These are phyloP conservation scores for Mucor irregularis DNA, from an alignment of 371 early-diverging fungal genomes.

Conservation along the genomic window DNA sequence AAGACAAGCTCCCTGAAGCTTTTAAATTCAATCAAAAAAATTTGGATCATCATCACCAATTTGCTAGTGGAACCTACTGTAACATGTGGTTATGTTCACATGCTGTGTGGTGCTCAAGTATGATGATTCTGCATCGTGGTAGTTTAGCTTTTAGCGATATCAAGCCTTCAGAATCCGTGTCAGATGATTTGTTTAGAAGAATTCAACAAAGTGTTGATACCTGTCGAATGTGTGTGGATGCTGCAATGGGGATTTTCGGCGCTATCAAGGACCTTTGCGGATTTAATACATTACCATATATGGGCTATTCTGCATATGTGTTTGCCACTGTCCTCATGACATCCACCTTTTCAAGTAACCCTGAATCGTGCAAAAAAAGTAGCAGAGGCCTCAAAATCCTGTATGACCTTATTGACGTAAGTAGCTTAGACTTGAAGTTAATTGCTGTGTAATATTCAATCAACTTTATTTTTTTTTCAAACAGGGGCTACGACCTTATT, in stretches of 20 bases:
- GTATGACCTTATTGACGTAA: conserved; percentile 28
- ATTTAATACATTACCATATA: conserved; percentile 35
- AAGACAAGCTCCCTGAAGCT: conserved; percentile 29
- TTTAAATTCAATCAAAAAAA: conserved; percentile 36
- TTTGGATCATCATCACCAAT: conserved; percentile 27
- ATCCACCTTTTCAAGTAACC: conserved; percentile 37
- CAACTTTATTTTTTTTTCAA: background rate
- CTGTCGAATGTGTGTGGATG: conserved; percentile 39
- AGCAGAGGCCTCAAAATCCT: conserved; percentile 25
- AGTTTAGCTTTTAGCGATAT: conserved; percentile 42
- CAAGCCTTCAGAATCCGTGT: conserved; percentile 11
- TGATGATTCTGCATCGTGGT: conserved; percentile 45
- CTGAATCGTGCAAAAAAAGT: conserved; percentile 38
- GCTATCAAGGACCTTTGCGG: conserved; percentile 41
- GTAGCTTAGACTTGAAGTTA: background rate
- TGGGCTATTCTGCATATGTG: conserved; percentile 47
- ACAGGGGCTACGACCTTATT: conserved; percentile 31
- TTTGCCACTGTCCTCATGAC: conserved; percentile 52
- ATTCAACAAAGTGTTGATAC: conserved; percentile 36
- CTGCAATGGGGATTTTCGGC: conserved; percentile 38
- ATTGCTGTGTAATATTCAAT: background rate
- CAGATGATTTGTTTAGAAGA: conserved; percentile 22
- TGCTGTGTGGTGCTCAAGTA: conserved; percentile 39
- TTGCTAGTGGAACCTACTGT: conserved; percentile 32
- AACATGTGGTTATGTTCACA: conserved; percentile 40